Evolutionary conservation across 345 rosid genomes (phyloP), one percentile per base, ranked within the genome.

Genomic region (Pugionium cornutum): DNA sequence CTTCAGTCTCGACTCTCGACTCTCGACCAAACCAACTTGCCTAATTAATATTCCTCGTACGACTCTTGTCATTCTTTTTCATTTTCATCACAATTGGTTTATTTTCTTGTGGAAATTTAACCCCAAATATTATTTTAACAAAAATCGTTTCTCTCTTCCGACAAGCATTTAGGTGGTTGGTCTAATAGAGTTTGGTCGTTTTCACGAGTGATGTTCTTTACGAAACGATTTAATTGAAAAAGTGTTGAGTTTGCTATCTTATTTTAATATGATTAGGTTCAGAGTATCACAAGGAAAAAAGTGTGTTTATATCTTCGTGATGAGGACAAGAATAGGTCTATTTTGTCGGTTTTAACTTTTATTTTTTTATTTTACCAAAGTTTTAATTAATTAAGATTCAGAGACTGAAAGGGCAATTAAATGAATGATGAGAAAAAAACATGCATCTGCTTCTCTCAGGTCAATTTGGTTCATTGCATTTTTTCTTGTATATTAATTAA

Each of bases 1-100:
- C 53, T 57, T 18, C 18, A 18, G 18, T 18, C 18, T 18, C 18
- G 18, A 18, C 18, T 18, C 40, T 3, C 40, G 18, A 70, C 41
- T 53, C 48, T 35, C 67, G 48, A 69, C 67, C 74, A 52, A 36
- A 61, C 67, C 40, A 28, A 69, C 37, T 69, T 49, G 76, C 59
- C 70, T 64, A 41, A 57, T 49, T 59, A 58, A 50, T 64, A 40
- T 59, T 33, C 58, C 65, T 64, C 70, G 64, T 64, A 70, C 43
- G 62, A 34, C 58, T 58, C 48, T 69, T 18, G 18, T 18, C 18
- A 18, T 18, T 45, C 29, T 44, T 32, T 11, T 29, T n/a, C 1
- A 7, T 47, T n/a, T 40, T 35, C 6, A 57, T 8, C 2, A 9
- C 1, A 7, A 27, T 9, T 11, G 1, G 3, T 41, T 39, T 39